phyloP scores from a whole-genome alignment of 371 early-diverging fungal species.

The Coemansia sp. region DNA sequence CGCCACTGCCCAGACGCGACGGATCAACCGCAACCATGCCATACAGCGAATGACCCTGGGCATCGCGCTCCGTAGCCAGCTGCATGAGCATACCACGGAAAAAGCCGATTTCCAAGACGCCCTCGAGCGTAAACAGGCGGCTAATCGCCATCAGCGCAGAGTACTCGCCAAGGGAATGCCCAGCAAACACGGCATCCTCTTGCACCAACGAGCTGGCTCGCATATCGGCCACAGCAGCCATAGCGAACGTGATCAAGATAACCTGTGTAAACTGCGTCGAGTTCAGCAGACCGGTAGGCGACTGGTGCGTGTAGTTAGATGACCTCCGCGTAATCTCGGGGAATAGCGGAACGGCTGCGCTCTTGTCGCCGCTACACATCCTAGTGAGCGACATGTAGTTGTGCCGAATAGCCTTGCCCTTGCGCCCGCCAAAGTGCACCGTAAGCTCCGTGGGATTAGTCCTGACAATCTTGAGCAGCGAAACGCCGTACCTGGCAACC shows the following conservation, averaged over 20 bases:
- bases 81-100: slow-evolving; percentile 98
- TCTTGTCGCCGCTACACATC: no score
- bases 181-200: slow-evolving; percentile 84
- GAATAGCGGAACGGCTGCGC: no score
- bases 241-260: slow-evolving; percentile 85
- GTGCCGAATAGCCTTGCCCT: slow-evolving; percentile 81
- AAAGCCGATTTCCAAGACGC: slow-evolving; percentile 87
- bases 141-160: slow-evolving; percentile 87
- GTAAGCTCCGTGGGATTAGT: slow-evolving; percentile 85
- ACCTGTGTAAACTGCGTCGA: slow-evolving; percentile 97
- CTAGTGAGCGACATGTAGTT: no score
- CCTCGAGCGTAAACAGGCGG: slow-evolving; percentile 81
- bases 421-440: slow-evolving; percentile 81
- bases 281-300: slow-evolving; percentile 85
- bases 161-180: slow-evolving; percentile 95
- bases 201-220: slow-evolving; percentile 82
- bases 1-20: slow-evolving; percentile 76
- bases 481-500: slow-evolving; percentile 82
- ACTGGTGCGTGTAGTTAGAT: slow-evolving; percentile 79
- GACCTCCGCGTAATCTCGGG: slow-evolving; percentile 81
- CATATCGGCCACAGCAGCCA: slow-evolving; percentile 93
- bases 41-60: slow-evolving; percentile 81
- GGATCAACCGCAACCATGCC: slow-evolving; percentile 97
- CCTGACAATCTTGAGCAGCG: slow-evolving; percentile 89
- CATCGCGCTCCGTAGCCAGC: slow-evolving; percentile 84